phyloP scores from a whole-genome alignment of 2,329 filamentous ascomycete species.

The Cladosporium cucumerinum region DNA sequence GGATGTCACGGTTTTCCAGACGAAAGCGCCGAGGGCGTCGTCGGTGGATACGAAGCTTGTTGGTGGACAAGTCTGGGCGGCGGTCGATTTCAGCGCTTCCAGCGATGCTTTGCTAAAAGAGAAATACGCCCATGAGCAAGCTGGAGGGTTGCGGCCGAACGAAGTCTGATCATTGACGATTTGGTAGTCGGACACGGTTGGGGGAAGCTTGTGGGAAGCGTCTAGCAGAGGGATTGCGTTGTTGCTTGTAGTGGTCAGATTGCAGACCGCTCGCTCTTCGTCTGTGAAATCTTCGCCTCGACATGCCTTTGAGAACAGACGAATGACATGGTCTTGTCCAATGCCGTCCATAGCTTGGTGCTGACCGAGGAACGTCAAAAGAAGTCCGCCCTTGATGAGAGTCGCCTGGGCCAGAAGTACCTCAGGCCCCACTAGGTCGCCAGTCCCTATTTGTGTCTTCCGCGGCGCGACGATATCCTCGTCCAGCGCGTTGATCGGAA shows the following conservation, averaged over 20 bases:
- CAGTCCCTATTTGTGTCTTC: not conserved
- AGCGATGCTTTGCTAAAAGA: not conserved
- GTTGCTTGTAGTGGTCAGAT: not conserved
- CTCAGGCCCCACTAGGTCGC: not conserved
- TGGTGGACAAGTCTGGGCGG: not conserved
- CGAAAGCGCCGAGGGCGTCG: constrained; percentile 2
- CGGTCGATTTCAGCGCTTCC: not conserved
- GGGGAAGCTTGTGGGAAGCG: not conserved
- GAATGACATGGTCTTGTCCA: constrained; percentile 17
- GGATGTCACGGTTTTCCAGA: constrained; percentile 32
- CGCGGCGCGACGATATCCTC: constrained; percentile 12
- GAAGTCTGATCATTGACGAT: not conserved
- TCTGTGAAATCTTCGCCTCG: constrained; percentile 15
- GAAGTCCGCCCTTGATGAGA: constrained; percentile 16
- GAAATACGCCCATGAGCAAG: constrained; percentile 1
- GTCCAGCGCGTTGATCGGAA: constrained; percentile 14
- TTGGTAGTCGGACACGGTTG: not conserved
- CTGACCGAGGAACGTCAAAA: constrained; percentile 18
- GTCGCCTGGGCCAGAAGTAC: constrained; percentile 19
- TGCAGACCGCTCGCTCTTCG: constrained; percentile 41
- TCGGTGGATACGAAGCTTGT: not conserved
- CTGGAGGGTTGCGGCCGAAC: not conserved
- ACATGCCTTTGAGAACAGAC: constrained; percentile 19
- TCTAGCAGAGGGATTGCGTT: not conserved
- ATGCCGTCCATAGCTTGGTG: constrained; percentile 20